Base-by-base conservation (phyloP, 768 basidiomycete species). In the Hericium rajendrae region DNA sequence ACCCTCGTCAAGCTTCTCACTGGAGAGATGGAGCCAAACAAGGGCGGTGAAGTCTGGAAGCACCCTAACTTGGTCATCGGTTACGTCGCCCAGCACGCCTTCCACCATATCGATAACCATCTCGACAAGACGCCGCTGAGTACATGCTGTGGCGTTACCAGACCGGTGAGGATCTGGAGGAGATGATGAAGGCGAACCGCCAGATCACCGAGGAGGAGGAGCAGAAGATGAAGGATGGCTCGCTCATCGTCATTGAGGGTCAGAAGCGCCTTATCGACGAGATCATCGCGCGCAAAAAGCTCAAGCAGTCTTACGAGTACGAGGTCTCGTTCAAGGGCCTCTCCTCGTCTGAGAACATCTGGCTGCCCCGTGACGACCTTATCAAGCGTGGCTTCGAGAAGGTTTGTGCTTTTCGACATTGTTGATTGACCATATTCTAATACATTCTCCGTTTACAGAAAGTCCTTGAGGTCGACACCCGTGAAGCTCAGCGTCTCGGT, bases 111-210 rank as follows among this genome's bases (percentile, higher is more conserved):
- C 69, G 94, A 97, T 72, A 77, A 92, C 73, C 94, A 97, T 70
- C 90, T 97, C 70, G 94, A 97, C 82, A 95, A 94, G 82, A 97
- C 94, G 13, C 91, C 94, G 52, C 86, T 97, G 94, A 97, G 77
- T 97, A 97, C 82, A 93, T 97, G 91, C 78, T 97, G 64, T 97
- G 94, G 94, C 94, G 94, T 76, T 97, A 97, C 85, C 94, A 97
- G 82, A 97, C 94, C 58, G 94, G 94, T 72, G 94, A 97, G 74
- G 94, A 97, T 79, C 74, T 97, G 71, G 94, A 97, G 76, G 94
- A 97, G 78, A 82, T 97, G 84, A 76, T 75, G 75, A 97, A 97
- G 83, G 93, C 91, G 57, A 85, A 73, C 72, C 88, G 92, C 63
- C 79, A 86, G 73, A 90, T 97, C 72, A 77, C 81, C 60, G 91